These are phyloP conservation scores for Saccharomyces hybrid DNA, from an alignment of 1,139 yeast species.

Conservation along the genomic window DNA sequence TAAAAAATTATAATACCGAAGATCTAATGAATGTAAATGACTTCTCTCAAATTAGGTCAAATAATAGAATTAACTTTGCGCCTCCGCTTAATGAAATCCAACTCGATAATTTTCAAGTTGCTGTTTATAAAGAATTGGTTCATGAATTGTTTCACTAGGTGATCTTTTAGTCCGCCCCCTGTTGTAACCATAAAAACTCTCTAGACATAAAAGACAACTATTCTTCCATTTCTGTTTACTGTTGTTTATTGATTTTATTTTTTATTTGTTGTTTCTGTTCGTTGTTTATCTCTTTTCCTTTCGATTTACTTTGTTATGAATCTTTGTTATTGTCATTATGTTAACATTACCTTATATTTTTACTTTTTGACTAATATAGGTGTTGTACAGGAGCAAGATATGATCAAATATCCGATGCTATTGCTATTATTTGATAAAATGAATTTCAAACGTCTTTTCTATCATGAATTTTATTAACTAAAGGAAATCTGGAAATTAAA, in stretches of 20 bases:
- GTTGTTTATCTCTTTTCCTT: background rate
- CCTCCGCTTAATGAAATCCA: conserved; percentile 27
- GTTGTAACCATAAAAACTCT: background rate
- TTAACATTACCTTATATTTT: background rate
- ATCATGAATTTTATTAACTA: too few species aligned
- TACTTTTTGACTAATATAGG: background rate
- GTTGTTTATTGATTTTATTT: too few species aligned
- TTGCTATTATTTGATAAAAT: too few species aligned
- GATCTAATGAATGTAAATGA: conserved; percentile 20
- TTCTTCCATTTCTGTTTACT: background rate
- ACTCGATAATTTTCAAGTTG: conserved; percentile 31
- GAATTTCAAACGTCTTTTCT: too few species aligned
- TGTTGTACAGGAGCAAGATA: too few species aligned
- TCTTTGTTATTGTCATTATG: background rate
- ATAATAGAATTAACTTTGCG: conserved; percentile 21
- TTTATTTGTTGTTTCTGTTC: background rate
- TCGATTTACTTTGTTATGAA: background rate
- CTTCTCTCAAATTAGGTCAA: conserved; percentile 13
- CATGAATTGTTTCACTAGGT: conserved; percentile 15
- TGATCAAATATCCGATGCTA: too few species aligned
- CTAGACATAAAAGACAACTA: background rate
- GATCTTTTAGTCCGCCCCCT: background rate
- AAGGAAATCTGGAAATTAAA: background rate
- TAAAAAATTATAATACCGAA: conserved; percentile 25
- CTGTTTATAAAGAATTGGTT: conserved; percentile 33